Evolutionary conservation across 1,284 basidiomycete species (phyloP), one percentile per base, ranked within the genome.

Genomic region (Cryptococcus sp.): DNA sequence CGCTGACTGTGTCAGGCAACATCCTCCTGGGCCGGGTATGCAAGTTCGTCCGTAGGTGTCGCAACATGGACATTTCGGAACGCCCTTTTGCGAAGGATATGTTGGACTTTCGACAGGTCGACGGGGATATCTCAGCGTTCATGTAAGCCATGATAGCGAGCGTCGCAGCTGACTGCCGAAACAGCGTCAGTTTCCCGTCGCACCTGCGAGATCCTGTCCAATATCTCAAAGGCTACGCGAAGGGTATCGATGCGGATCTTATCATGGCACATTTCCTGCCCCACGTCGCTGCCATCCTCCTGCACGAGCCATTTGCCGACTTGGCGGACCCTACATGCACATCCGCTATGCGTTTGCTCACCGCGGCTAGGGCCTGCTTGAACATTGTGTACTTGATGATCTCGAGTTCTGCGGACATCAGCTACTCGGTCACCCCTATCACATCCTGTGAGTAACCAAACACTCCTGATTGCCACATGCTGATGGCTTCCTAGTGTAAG

Each of bases 231-330:
- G 68, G 67, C 3, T 52, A 60, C 17, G 38, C 61, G 13, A 69
- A 66, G 22, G 66, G 69, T 17, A 60, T 73, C 3, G 75, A 77
- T 50, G 53, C 67, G 5, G 71, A 73, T 49, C 58, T 71, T 1
- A 55, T 75, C 10, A 73, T 73, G 25, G 69, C 71, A 0, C 69
- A 72, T 40, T 51, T 73, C 4, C 42, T 76, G 1, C 64, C 66
- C 16, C 67, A 70, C 25, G 57, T 72, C 22, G 67, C 67, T 0
- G 59, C 67, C 10, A 76, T 77, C 53, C 63, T 68, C n/a, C 63
- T 78, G 0, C 73, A 76, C 54, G 75, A 76, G 53, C 67, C 67
- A 0, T 73, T 72, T 55, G 74, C 74, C 23, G 65, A 73, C 46
- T 23, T 73, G 17, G 48, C 52, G 5, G 63, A 72, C 52, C 62